phyloP scores from a whole-genome alignment of 2,329 filamentous ascomycete genomes.

The Cercospora beticola region DNA sequence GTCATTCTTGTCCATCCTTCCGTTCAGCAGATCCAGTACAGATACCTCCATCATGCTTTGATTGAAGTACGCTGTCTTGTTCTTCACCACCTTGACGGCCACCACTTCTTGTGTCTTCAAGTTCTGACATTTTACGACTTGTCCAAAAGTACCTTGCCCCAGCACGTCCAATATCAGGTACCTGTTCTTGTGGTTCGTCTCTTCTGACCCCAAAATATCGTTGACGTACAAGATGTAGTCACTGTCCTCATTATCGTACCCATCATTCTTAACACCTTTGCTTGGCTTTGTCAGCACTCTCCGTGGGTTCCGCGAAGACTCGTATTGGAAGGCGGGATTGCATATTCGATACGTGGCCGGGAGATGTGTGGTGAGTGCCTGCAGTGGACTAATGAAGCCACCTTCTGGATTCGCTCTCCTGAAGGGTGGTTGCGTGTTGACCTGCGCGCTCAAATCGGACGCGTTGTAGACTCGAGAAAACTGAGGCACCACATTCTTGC shows the following conservation, averaged over 20 bases:
- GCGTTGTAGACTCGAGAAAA: conserved; percentile 75
- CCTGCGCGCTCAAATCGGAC: conserved; percentile 74
- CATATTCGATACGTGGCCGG: conserved; percentile 97
- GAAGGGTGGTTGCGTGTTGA: conserved; percentile 85
- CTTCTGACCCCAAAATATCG: conserved; percentile 95
- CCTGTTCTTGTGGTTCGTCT: conserved; percentile 97
- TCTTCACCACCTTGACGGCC: conserved; percentile 98
- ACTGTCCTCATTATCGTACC: conserved; percentile 97
- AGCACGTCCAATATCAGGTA: conserved; percentile 97
- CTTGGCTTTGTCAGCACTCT: conserved; percentile 96
- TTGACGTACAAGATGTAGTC: conserved; percentile 99
- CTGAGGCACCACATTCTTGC: conserved; percentile 67
- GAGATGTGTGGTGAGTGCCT: conserved; percentile 90
- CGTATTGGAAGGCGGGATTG: conserved; percentile 97
- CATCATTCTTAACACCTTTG: conserved; percentile 98
- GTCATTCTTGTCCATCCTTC: conserved; percentile 98
- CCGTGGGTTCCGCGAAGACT: conserved; percentile 93
- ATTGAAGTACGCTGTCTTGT: conserved; percentile 98
- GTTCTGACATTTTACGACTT: conserved; percentile 99
- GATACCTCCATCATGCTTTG: conserved; percentile 99
- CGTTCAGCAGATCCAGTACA: conserved; percentile 92
- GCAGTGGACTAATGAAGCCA: conserved; percentile 94
- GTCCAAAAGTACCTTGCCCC: conserved; percentile 95
- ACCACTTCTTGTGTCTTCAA: conserved; percentile 98
- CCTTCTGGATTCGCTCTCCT: conserved; percentile 93